Evolutionary conservation across 2,329 filamentous ascomycete species (phyloP), one percentile per base, ranked within the genome.

Genomic region (Zasmidium citrigriseum): DNA sequence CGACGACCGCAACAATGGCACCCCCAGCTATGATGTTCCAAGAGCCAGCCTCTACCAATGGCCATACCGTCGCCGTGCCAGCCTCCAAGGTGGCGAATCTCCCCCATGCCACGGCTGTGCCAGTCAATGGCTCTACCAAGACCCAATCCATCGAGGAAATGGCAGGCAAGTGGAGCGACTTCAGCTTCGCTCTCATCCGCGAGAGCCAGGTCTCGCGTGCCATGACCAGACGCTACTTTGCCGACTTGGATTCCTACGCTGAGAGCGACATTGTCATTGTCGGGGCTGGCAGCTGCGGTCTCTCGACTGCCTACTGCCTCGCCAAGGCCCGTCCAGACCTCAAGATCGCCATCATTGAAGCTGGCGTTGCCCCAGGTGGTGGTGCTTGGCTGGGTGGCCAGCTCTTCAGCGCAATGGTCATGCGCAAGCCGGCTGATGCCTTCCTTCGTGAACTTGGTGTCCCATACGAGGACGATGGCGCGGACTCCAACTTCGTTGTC

Each of bases 261-360:
- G 92, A 96, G 80, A 91, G 89, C 49, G 93, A 96, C 82, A 88
- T 96, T 71, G 92, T 96, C 80, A 96, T 96, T 73, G 84, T 96
- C 65, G 92, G 93, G 59, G 93, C 92, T 27, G 93, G 93, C 50
- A 93, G 89, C 25, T 96, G 92, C 73, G 92, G 92, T 67, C 83
- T 96, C 58, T 91, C 87, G 69, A 86, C 91, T 45, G 92, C 92
- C 46, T 96, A 95, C 76, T 88, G 89, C 65, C 85, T 96, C 47
- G 91, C 87, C 67, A 91, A 88, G 75, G 84, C 88, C 72, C 90
- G 92, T 45, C 92, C 92, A 2, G 91, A 96, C 77, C 83, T 96
- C 70, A 92, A 91, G 82, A 96, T 96, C 74, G 90, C 91, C 72
- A 89, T 96, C 72, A 84, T 96, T 68, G 92, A 96, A 79, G 90